A percentile compares a stretch with the other conserved stretches of the same genome.
These are phyloP conservation scores for Blumeria graminis DNA, from an alignment of 2,329 filamentous ascomycete species.

Conservation along the genomic window DNA sequence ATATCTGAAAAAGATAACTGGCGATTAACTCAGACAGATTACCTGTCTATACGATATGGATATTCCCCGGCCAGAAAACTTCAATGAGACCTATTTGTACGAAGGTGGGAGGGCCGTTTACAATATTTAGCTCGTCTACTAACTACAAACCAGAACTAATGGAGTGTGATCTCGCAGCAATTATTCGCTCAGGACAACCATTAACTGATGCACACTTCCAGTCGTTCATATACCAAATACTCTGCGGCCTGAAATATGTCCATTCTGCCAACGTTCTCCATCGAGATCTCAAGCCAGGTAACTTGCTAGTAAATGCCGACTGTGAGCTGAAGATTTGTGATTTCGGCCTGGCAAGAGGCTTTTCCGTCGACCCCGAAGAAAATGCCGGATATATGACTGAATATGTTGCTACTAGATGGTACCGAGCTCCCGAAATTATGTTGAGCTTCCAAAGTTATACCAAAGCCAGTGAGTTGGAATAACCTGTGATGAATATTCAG, in stretches of 20 bases:
- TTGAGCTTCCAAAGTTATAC: slow-evolving; percentile 99
- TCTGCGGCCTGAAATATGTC: slow-evolving; percentile 96
- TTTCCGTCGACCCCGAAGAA: slow-evolving; percentile 91
- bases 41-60: slow-evolving; percentile 99
- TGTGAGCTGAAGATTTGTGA: slow-evolving; percentile 99
- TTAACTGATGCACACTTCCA: slow-evolving; percentile 98
- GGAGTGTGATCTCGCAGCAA: slow-evolving; percentile 95
- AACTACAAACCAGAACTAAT: slow-evolving; percentile 50
- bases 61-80: slow-evolving; percentile 87
- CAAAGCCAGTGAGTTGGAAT: slow-evolving; percentile 70
- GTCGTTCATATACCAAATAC: slow-evolving; percentile 99
- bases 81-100: slow-evolving; percentile 97
- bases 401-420: slow-evolving; percentile 97
- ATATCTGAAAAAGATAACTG: neutral
- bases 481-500: neutral
- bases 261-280: slow-evolving; percentile 96
- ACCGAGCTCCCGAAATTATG: slow-evolving; percentile 97
- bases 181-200: slow-evolving; percentile 90
- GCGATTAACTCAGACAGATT: slow-evolving; percentile 38
- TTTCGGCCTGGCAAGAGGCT: slow-evolving; percentile 87
- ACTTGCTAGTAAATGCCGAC: slow-evolving; percentile 92
- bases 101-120: slow-evolving; percentile 39
- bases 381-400: slow-evolving; percentile 99
- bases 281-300: slow-evolving; percentile 89
- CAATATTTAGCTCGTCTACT: slow-evolving; percentile 3